These are phyloP conservation scores for Tetrapisispora namnaoensis DNA, from an alignment of 805 yeast genomes.

Conservation along the genomic window DNA sequence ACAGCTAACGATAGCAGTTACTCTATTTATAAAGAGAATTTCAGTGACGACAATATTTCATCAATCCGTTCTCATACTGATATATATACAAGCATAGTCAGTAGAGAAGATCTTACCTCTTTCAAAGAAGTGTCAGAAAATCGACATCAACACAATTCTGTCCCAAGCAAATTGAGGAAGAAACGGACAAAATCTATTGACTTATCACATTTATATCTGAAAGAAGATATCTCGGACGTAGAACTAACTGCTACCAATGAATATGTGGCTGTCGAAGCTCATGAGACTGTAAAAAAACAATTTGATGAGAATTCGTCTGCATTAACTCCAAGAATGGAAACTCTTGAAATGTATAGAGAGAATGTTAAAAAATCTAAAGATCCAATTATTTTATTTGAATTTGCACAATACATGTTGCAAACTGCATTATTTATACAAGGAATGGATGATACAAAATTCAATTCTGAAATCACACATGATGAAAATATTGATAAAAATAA, in stretches of 20 bases:
- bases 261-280: constrained; percentile 41
- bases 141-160: neutral
- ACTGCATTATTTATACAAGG: constrained; percentile 59
- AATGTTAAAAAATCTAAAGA: constrained; percentile 81
- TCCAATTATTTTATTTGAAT: constrained; percentile 78
- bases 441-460: constrained; percentile 2
- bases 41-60: neutral
- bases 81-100: no score
- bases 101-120: neutral
- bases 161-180: constrained; percentile 1
- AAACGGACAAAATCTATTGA: constrained; percentile 32
- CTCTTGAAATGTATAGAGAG: constrained; percentile 76
- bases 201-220: constrained; percentile 33
- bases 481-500: constrained; percentile 3
- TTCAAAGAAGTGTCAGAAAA: neutral
- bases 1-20: neutral
- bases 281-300: constrained; percentile 41
- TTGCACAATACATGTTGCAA: constrained; percentile 83
- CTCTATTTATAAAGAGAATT: neutral
- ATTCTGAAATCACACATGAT: no score
- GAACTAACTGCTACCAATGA: constrained; percentile 33
- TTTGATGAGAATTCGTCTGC: constrained; percentile 42
- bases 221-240: constrained; percentile 26
- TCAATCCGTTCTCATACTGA: neutral
- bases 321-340: constrained; percentile 66